Percentiles rank a stretch among this genome's conserved stretches.
Evolutionary conservation across 164 flowering plant genomes (phyloP).

Genomic region (Liquidambar formosana): DNA sequence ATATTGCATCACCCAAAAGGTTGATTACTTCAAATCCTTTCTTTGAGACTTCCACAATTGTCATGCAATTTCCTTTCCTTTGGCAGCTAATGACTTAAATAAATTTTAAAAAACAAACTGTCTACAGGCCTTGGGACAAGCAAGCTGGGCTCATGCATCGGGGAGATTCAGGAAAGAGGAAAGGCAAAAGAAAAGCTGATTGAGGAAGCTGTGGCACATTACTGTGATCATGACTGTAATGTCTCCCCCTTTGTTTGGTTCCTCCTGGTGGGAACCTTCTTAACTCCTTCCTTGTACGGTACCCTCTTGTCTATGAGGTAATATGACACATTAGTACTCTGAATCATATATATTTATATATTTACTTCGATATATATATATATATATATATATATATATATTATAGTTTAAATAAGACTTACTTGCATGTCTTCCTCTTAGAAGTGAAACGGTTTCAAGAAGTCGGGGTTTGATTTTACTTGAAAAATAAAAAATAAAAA

Average conservation of each 20-base stretch:
- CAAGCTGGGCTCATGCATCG: background rate
- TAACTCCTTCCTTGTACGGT: constrained; percentile 17
- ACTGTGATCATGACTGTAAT: constrained; percentile 16
- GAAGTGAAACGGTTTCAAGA: no score
- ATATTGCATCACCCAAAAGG: background rate
- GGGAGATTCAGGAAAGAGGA: background rate
- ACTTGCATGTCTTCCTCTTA: no score
- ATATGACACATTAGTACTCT: background rate
- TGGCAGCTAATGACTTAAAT: background rate
- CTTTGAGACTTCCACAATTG: background rate
- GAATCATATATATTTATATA: no score
- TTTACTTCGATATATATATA: no score
- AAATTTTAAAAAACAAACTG: no score
- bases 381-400: no score
- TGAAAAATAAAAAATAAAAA: no score
- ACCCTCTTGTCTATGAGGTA: background rate
- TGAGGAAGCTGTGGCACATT: background rate
- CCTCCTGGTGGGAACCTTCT: constrained; percentile 26
- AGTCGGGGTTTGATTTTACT: no score
- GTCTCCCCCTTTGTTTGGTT: constrained; percentile 9
- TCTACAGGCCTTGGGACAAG: background rate
- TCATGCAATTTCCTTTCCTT: background rate
- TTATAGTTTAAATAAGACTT: no score
- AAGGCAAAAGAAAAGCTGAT: constrained; percentile 3
- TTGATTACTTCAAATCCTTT: background rate